Conservation (phyloP, 345 rosid species). For the Zanthoxylum bungeanum region DNA sequence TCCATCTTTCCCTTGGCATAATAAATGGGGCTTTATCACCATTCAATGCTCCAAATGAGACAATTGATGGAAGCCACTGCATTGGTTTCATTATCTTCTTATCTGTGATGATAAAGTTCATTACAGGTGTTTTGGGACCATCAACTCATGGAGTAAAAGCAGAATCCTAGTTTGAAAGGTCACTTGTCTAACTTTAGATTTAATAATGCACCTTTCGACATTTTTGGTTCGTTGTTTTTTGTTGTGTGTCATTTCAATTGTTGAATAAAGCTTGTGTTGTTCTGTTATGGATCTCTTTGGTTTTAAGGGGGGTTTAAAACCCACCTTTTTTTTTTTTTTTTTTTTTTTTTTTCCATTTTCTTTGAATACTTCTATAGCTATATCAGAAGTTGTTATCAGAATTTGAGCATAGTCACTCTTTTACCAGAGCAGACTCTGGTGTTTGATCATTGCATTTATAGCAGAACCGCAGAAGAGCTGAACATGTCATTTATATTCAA, state of each 20-base stretch:
- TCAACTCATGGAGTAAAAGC: neutral
- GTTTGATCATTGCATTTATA: neutral
- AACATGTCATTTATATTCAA: neutral
- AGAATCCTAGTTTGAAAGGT: constrained; percentile 3
- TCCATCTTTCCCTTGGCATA: constrained; percentile 18
- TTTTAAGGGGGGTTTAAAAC: neutral
- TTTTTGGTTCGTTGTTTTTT: neutral
- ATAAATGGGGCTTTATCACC: constrained; percentile 27
- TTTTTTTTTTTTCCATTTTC: no score
- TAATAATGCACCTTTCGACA: neutral
- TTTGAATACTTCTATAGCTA: neutral
- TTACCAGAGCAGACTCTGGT: neutral
- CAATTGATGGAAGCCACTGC: constrained; percentile 4
- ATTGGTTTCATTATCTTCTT: neutral
- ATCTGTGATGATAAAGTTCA: constrained; percentile 4
- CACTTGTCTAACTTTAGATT: neutral
- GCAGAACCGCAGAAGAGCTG: neutral
- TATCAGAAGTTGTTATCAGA: neutral
- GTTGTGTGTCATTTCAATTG: neutral
- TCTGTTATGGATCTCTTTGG: neutral
- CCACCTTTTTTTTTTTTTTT: no score
- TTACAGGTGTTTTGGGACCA: constrained; percentile 19
- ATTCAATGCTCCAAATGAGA: constrained; percentile 18
- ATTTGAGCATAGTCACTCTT: no score
- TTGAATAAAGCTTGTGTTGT: no score